These are phyloP conservation scores for Lachancea nothofagi DNA, from an alignment of 805 yeast genomes.

Conservation along the genomic window DNA sequence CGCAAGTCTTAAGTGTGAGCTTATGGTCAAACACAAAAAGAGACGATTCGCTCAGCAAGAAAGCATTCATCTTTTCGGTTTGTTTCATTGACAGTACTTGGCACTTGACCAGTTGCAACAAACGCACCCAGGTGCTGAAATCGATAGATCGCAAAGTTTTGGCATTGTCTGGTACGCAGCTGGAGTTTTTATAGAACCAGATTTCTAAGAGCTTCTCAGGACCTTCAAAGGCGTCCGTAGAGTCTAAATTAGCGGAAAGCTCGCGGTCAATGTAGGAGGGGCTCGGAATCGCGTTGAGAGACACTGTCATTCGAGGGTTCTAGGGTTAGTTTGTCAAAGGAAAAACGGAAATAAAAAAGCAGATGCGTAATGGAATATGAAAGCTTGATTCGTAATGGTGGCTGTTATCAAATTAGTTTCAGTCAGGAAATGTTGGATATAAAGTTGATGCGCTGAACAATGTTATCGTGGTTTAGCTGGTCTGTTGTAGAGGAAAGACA, in stretches of 20 bases:
- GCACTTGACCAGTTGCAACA: slow-evolving; percentile 81
- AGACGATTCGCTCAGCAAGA: slow-evolving; percentile 81
- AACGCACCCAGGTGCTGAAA: slow-evolving; percentile 58
- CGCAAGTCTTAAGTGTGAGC: slow-evolving; percentile 87
- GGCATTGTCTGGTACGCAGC: slow-evolving; percentile 29
- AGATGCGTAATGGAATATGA: background rate
- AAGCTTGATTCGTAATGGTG: background rate
- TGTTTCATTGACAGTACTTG: slow-evolving; percentile 78
- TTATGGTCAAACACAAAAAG: slow-evolving; percentile 85
- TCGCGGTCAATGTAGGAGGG: slow-evolving; percentile 69
- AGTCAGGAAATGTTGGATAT: background rate
- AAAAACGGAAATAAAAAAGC: background rate
- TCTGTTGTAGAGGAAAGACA: slow-evolving; percentile 20
- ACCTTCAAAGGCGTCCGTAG: slow-evolving; percentile 92
- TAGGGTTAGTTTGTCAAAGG: background rate
- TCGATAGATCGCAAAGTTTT: slow-evolving; percentile 62
- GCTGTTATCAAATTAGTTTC: background rate
- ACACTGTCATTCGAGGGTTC: slow-evolving; percentile 30
- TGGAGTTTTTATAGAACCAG: slow-evolving; percentile 65
- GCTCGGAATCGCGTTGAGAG: slow-evolving; percentile 32
- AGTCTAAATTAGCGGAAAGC: slow-evolving; percentile 71
- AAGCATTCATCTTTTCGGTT: slow-evolving; percentile 66
- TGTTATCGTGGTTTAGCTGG: slow-evolving; percentile 24
- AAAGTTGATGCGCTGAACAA: background rate
- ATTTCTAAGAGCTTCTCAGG: slow-evolving; percentile 91